Base-by-base conservation (phyloP, 1,284 basidiomycete genomes). In the Tetrapyrgos nigripes region DNA sequence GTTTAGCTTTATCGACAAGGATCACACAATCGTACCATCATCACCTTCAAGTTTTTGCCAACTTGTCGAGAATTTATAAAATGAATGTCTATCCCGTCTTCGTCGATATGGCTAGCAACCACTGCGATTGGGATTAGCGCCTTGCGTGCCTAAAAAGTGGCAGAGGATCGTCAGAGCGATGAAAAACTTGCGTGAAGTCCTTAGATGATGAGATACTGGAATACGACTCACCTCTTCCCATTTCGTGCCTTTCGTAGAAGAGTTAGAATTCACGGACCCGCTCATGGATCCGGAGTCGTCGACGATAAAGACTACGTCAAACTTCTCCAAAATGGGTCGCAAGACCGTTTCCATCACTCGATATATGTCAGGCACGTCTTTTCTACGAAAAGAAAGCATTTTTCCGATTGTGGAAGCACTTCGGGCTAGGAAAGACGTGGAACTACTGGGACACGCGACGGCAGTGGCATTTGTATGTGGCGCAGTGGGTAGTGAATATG, bases 221-320 rank as follows among this genome's bases (percentile, higher is more conserved):
- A n/a, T n/a, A n/a, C n/a, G n/a, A n/a, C n/a, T n/a, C 80, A 83
- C 24, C 70, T 62, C 6, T 58, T 57, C 5, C 73, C n/a, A n/a
- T n/a, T n/a, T n/a, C n/a, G n/a, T n/a, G n/a, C n/a, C n/a, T n/a
- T n/a, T n/a, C n/a, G n/a, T n/a, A n/a, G n/a, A n/a, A n/a, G n/a
- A n/a, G n/a, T n/a, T n/a, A n/a, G n/a, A n/a, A n/a, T n/a, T n/a
- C n/a, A n/a, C n/a, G n/a, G n/a, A n/a, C n/a, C n/a, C 75, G 13
- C 60, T 62, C 82, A 83, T 83, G 2, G 79, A 81, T 17, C 69
- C 68, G 2, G 80, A 82, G 58, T 83, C 81, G 61, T 82, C 80
- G 17, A 82, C 68, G 26, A 80, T 56, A 46, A 81, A 71, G 2
- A 79, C 73, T 2, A 76, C 81, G 48, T 82, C 72, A 61, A 77